phyloP scores from a whole-genome alignment of 192 early-diverging fungal species.

The Allomyces macrogynus region DNA sequence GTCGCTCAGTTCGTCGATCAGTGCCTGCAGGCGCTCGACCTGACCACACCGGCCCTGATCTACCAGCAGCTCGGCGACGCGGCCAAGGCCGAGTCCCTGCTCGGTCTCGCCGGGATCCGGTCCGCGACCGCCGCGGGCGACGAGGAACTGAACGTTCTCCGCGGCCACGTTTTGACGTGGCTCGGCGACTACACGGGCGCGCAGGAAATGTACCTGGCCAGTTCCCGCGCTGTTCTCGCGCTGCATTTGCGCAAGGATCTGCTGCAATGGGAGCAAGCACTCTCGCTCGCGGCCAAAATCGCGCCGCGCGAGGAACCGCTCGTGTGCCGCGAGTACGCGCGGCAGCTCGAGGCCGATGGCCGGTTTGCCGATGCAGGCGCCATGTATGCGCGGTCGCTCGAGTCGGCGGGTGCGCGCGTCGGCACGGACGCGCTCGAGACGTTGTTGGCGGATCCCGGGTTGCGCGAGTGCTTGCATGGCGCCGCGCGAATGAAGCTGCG shows the following conservation, averaged over 20 bases:
- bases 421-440: neutral
- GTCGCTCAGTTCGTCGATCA: neutral
- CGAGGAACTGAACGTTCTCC: neutral
- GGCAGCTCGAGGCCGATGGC: conserved; percentile 22
- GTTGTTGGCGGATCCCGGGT: neutral
- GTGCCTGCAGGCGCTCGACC: too few relatives aligned
- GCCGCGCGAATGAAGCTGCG: conserved; percentile 24
- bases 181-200: neutral
- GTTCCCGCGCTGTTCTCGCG: conserved; percentile 4
- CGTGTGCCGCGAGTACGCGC: conserved; percentile 29
- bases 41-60: too few relatives aligned
- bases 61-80: too few relatives aligned
- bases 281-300: conserved; percentile 18
- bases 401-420: conserved; percentile 9
- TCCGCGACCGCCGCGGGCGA: too few relatives aligned
- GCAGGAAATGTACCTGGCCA: neutral
- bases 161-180: neutral
- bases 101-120: too few relatives aligned
- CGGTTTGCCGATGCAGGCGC: conserved; percentile 18
- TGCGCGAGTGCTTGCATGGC: conserved; percentile 16
- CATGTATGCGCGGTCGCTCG: conserved; percentile 30
- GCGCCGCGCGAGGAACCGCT: conserved; percentile 20
- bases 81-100: too few relatives aligned
- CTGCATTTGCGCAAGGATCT: conserved; percentile 19
- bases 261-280: conserved; percentile 30